Evolutionary conservation across 2,329 filamentous ascomycete genomes (phyloP).

Genomic region (Fusarium keratoplasticum): DNA sequence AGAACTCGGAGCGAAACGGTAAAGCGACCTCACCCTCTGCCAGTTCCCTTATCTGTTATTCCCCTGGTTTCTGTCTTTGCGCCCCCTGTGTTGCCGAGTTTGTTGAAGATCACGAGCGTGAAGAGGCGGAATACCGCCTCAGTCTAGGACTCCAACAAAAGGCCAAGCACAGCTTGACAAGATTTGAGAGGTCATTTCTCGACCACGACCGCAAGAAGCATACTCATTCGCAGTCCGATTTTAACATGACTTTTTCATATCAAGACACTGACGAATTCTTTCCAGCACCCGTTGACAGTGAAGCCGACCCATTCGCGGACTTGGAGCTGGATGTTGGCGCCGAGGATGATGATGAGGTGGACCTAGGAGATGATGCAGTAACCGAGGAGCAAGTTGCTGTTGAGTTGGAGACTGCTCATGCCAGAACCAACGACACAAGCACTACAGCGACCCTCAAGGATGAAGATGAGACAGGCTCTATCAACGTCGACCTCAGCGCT

Average conservation of each 20-base stretch:
- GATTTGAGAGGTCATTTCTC: not conserved
- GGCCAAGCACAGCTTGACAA: not conserved
- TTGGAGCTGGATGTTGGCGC: conserved; percentile 40
- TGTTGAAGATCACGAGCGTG: conserved; percentile 27
- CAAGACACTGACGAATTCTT: conserved; percentile 41
- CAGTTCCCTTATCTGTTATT: conserved; percentile 26
- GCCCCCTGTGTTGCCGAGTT: conserved; percentile 26
- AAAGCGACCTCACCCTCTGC: conserved; percentile 28
- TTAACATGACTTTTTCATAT: conserved; percentile 35
- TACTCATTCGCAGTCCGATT: conserved; percentile 19
- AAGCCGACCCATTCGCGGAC: conserved; percentile 41
- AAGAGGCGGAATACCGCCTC: conserved; percentile 27
- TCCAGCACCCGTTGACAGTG: conserved; percentile 40
- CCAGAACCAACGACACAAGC: conserved; percentile 41
- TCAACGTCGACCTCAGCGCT: conserved; percentile 38
- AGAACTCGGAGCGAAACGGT: conserved; percentile 41
- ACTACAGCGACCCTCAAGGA: conserved; percentile 50
- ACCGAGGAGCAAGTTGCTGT: conserved; percentile 28
- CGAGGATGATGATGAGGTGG: conserved; percentile 30
- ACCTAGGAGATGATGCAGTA: conserved; percentile 27
- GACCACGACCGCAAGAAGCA: conserved; percentile 6
- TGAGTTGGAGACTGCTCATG: conserved; percentile 20
- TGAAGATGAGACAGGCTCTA: conserved; percentile 45
- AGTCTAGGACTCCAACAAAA: conserved; percentile 6
- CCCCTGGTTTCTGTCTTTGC: conserved; percentile 37